These are phyloP conservation scores for Neckera pumila DNA, from an alignment of 225 moss, liverwort and hornwort genomes.

Conservation along the genomic window DNA sequence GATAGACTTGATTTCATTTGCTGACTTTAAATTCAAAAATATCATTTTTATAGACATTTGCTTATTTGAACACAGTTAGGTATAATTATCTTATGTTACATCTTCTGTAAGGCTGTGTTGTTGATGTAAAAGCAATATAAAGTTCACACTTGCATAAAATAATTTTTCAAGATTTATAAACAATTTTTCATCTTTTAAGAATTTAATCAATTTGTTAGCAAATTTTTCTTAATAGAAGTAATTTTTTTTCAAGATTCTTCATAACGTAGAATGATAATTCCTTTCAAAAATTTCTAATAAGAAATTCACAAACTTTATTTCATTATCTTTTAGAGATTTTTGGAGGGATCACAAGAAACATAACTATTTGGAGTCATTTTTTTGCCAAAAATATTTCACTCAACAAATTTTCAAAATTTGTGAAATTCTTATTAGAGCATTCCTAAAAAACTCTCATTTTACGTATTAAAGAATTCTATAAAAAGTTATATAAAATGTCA, in stretches of 20 bases:
- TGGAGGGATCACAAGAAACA: no score
- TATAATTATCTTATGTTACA: not conserved
- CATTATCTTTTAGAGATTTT: no score
- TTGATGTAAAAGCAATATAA: not conserved
- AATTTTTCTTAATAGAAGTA: not conserved
- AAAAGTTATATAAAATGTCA: no score
- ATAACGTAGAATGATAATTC: not conserved
- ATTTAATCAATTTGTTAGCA: not conserved
- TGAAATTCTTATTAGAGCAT: not conserved
- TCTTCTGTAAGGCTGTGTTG: no score
- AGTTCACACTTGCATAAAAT: not conserved
- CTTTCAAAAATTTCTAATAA: rapidly evolving
- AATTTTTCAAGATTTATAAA: not conserved
- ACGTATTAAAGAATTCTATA: not conserved
- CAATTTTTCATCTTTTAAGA: not conserved
- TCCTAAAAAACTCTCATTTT: not conserved
- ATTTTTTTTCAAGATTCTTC: not conserved
- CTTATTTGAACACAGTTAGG: not conserved
- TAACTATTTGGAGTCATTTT: not conserved
- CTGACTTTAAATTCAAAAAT: not conserved
- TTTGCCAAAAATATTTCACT: not conserved
- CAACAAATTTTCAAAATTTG: no score
- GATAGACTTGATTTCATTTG: not conserved
- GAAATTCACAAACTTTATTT: not conserved
- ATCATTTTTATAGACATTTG: not conserved